Evolutionary conservation across 305 asterid species (phyloP).

Genomic region (Rubia peregrina): DNA sequence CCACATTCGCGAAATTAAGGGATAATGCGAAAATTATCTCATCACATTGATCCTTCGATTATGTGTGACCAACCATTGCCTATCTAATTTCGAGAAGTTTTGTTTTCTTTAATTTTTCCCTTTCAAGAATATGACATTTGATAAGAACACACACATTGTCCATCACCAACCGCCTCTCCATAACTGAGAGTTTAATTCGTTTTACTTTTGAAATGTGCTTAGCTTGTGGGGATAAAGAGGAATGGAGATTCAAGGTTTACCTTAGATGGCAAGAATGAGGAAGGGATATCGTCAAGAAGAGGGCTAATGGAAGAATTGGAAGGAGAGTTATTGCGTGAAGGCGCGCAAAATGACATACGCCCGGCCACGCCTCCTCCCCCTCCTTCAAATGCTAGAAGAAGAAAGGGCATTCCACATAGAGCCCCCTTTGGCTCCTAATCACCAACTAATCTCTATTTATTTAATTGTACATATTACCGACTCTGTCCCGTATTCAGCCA

Average conservation of each 20-base stretch:
- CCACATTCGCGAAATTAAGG: conserved; percentile 14
- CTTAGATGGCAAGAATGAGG: conserved; percentile 47
- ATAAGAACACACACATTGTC: conserved; percentile 8
- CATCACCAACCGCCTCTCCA: conserved; percentile 4
- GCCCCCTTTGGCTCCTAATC: conserved; percentile 73
- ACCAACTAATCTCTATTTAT: background rate
- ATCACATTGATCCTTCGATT: conserved; percentile 7
- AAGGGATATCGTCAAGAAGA: conserved; percentile 47
- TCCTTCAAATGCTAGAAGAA: conserved; percentile 70
- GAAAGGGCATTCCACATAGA: conserved; percentile 94
- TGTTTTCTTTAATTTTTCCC: background rate
- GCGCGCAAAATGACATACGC: conserved; percentile 75
- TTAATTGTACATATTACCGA: background rate
- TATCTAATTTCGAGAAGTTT: background rate
- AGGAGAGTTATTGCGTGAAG: conserved; percentile 73
- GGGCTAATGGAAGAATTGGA: conserved; percentile 22
- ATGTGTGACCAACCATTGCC: conserved; percentile 13
- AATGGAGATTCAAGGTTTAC: conserved; percentile 60
- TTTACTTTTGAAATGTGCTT: background rate
- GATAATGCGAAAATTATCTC: background rate
- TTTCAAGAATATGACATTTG: conserved; percentile 12
- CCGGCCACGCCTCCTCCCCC: conserved; percentile 90
- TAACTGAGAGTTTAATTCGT: background rate
- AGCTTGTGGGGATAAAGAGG: conserved; percentile 89
- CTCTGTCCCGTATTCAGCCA: background rate